Base-by-base conservation (phyloP, 1,284 basidiomycete species). In the Rhodotorula sp. region DNA sequence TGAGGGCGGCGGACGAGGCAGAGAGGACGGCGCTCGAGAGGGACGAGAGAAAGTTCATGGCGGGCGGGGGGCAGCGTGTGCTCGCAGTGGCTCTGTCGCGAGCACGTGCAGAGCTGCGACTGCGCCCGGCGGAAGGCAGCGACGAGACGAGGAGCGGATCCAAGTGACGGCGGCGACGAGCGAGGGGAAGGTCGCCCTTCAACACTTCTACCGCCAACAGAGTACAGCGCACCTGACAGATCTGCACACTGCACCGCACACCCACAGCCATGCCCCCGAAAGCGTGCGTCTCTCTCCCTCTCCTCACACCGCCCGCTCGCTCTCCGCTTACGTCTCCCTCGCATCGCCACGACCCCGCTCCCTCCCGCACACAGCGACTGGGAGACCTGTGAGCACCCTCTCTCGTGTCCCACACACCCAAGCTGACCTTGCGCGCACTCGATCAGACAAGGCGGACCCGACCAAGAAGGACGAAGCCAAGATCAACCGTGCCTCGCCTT, bases 391-490 rank as follows among this genome's bases (percentile, higher is more conserved):
- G 81, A 71, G 90, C 83, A 7, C n/a, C 12, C 19, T 10, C 19
- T 0, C 7, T 5, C 16, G 8, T 7, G 4, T 25, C 19, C 7
- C 4, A 4, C 2, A 7, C 2, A 34, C 7, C 1, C 23, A 1
- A 54, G 23, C 46, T 64, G 44, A 58, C 57, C 27, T 23, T 12
- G 2, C 4, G 1, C 42, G 4, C 13, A 8, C 5, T 12, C 17
- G 41, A 17, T 34, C 67, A 75, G 89, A 90, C 80, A 93, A 93
- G 87, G 90, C 71, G 23, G 74, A 88, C 83, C 84, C 80, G 41
- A 89, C 91, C 79, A 88, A 88, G 79, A 92, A 93, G 82, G 88
- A 90, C 64, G 90, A 96, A 80, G 92, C 93, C 83, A 95, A 96
- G 86, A 94, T 95, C 79, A 89, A 92, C 78, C 89, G 92, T 90